Evolutionary conservation across 768 basidiomycete genomes (phyloP), one percentile per base, ranked within the genome.

Genomic region (Exidia glandulosa): DNA sequence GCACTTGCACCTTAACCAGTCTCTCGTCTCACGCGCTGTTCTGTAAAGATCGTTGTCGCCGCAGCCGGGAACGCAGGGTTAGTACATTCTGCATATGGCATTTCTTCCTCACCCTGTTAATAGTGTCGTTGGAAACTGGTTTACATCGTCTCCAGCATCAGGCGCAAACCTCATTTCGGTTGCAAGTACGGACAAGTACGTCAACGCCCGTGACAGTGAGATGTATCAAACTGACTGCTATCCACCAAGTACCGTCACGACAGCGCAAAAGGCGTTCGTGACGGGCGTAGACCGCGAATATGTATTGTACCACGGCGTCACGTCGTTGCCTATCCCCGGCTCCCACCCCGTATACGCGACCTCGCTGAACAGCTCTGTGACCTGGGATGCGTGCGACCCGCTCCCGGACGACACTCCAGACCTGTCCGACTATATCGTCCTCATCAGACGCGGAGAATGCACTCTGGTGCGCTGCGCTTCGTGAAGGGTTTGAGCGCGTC

Each of bases 371-470:
- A 76, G 78, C 3, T 77, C 78, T 2, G 71, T 80, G 32, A 70
- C 70, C 2, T 75, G 81, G 64, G 83, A 85, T 63, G 85, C 82
- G 0, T 90, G 87, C 70, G 68, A 76, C 54, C 74, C 81, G 2
- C 73, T 85, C 0, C 79, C 84, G 3, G 77, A 74, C 59, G 69
- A 65, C 34, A 80, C 79, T 0, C 80, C 81, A 2, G 79, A 87
- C 67, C 74, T 88, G 2, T 76, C 78, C 1, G 66, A 68, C 16
- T 81, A 77, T 58, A 66, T 87, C 16, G 78, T 81, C 13, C 67
- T 89, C 31, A 74, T 87, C 45, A 78, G 81, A 27, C 74, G 83
- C 31, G 86, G 85, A 0, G 76, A 73, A 2, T 87, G 86, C 67
- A 70, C 79, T 1, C 80, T 84, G 57, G 79, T 81, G 52, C 64